Percentiles rank a stretch among this genome's conserved stretches.
phyloP scores from a whole-genome alignment of 2,329 filamentous ascomycete genomes.

The Cercospora nicotianae region DNA sequence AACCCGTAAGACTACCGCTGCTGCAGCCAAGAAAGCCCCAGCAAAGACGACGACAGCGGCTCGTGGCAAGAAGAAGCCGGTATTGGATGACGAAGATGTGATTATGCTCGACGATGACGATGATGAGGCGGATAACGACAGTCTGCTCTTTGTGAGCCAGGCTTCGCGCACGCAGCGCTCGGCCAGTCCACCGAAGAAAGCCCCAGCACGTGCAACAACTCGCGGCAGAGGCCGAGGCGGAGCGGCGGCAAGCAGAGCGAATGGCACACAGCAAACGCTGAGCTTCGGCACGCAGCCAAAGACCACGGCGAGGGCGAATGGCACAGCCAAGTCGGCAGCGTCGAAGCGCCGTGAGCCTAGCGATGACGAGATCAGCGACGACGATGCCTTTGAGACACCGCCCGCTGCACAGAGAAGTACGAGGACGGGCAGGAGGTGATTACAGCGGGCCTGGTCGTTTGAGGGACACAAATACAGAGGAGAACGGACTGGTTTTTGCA shows the following conservation, averaged over 20 bases:
- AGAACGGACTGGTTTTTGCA: not conserved
- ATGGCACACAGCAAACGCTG: slow-evolving; percentile 26
- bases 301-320: slow-evolving; percentile 17
- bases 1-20: slow-evolving; percentile 41
- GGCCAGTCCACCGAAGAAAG: slow-evolving; percentile 29
- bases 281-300: slow-evolving; percentile 27
- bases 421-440: slow-evolving; percentile 24
- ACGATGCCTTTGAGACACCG: slow-evolving; percentile 42
- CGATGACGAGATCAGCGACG: slow-evolving; percentile 43
- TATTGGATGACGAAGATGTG: slow-evolving; percentile 44
- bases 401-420: slow-evolving; percentile 27
- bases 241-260: slow-evolving; percentile 9
- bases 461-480: not conserved
- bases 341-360: slow-evolving; percentile 40
- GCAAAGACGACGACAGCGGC: slow-evolving; percentile 38
- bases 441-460: not conserved
- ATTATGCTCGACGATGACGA: slow-evolving; percentile 48
- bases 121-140: slow-evolving; percentile 42
- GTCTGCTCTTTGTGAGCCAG: slow-evolving; percentile 43
- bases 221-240: slow-evolving; percentile 23
- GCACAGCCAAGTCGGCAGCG: slow-evolving; percentile 18
- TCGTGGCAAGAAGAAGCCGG: slow-evolving; percentile 45
- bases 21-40: slow-evolving; percentile 40
- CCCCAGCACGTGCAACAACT: slow-evolving; percentile 24
- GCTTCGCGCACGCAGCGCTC: slow-evolving; percentile 21